Evolutionary conservation across 129 eudicot genomes (phyloP), one percentile per base, ranked within the genome.

Genomic region (Logfia minima): DNA sequence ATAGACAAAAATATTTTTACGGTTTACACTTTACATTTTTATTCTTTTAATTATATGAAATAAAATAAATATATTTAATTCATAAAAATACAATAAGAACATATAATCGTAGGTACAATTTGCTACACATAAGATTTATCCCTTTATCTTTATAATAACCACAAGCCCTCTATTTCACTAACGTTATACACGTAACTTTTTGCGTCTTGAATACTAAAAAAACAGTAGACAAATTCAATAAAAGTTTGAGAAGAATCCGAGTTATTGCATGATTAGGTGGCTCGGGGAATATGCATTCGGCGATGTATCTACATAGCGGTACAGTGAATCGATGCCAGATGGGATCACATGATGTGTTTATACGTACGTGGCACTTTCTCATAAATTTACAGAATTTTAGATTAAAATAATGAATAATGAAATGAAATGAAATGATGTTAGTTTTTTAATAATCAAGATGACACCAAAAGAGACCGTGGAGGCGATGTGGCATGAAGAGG

Each of bases 341-440:
- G 37, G 72, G 82, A 71, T 79, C 82, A 71, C 77, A 62, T 71
- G 82, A 45, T 62, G 4, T 23, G 31, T 31, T 48, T 59, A 21
- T 71, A 79, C 69, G 70, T 58, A 56, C 82, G 82, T 71, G 77
- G 62, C 69, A 39, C 10, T 32, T 31, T 61, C 18, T 31, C 16
- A 11, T 45, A 45, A 11, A 11, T 45, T 10, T 11, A 31, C 39
- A 65, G 17, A 29, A 32, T 18, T 7, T 17, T 16, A 13, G 45
- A 65, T 65, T 1, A 8, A 29, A 29, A 43, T 43, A 28, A 26
- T 26, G 29, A 26, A 26, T 26, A 26, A 26, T 26, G 29, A 26
- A 26, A 26, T 26, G 26, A 24, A 24, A 51, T 51, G 58, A 29
- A 29, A 43, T 43, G 14, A 55, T n/a, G 3, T 64, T 24, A 3